These are phyloP conservation scores for Sphagnum fallax DNA, from an alignment of 228 moss, liverwort and hornwort genomes.

Conservation along the genomic window DNA sequence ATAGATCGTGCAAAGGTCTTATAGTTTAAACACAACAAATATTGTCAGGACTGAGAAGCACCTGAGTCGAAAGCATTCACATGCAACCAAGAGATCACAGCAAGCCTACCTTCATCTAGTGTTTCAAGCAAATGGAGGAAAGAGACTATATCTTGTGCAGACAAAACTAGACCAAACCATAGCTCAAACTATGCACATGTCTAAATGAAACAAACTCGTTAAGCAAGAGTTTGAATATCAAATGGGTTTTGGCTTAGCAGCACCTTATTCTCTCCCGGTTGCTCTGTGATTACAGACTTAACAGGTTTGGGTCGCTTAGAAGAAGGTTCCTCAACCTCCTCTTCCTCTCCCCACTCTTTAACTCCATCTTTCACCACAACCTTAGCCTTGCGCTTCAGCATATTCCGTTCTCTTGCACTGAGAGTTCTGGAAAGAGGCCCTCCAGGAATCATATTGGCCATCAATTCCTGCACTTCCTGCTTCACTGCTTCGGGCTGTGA, in stretches of 20 bases:
- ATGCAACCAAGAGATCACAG: too few species aligned
- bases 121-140: too few species aligned
- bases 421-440: constrained; percentile 57
- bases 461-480: constrained; percentile 83
- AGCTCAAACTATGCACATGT: too few species aligned
- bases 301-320: constrained; percentile 62
- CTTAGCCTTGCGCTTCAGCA: constrained; percentile 88
- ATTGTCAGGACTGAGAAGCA: too few species aligned
- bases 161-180: too few species aligned
- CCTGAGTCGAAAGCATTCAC: too few species aligned
- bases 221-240: too few species aligned
- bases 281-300: constrained; percentile 74
- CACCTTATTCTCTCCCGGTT: constrained; percentile 71
- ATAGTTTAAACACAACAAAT: too few species aligned
- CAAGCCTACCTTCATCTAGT: too few species aligned
- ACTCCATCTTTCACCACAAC: constrained; percentile 73
- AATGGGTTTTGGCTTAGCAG: background rate
- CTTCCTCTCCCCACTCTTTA: constrained; percentile 86
- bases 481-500: constrained; percentile 36
- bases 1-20: too few species aligned
- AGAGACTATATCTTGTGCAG: too few species aligned
- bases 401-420: constrained; percentile 86
- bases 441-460: constrained; percentile 79
- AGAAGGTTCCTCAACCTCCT: constrained; percentile 58
- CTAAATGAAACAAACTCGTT: too few species aligned